Percentiles rank a stretch among this genome's conserved stretches.
Conservation (phyloP, 164 flowering plant species). For the Umbilicus rupestris region DNA sequence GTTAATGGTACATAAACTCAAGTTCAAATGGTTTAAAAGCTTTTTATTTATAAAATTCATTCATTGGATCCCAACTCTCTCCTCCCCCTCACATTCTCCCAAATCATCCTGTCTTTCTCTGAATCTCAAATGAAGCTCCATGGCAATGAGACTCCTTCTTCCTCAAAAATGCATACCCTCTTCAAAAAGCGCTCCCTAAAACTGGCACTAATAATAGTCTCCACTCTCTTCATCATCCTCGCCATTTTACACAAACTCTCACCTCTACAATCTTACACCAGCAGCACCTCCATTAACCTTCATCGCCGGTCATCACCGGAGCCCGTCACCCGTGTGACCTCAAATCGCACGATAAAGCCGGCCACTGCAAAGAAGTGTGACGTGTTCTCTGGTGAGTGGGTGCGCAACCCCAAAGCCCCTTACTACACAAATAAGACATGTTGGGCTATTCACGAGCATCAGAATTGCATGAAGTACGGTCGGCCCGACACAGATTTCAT, state of each 20-base stretch:
- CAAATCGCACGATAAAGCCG: not conserved
- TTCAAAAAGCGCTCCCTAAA: not conserved
- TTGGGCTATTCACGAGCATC: slow-evolving; percentile 64
- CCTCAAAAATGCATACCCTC: not conserved
- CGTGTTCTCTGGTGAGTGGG: slow-evolving; percentile 63
- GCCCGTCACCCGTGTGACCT: not conserved
- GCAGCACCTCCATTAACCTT: too few species aligned
- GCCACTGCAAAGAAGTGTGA: slow-evolving; percentile 29
- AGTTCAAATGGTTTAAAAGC: too few species aligned
- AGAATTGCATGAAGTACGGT: slow-evolving; percentile 73
- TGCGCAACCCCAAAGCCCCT: slow-evolving; percentile 43
- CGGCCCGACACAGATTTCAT: slow-evolving; percentile 48
- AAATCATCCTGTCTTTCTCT: not conserved
- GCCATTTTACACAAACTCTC: slow-evolving; percentile 23
- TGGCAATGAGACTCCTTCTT: slow-evolving; percentile 16
- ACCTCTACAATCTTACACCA: slow-evolving; percentile 23
- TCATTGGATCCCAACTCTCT: too few species aligned
- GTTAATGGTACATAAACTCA: too few species aligned
- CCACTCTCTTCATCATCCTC: slow-evolving; percentile 15
- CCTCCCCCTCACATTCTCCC: not conserved
- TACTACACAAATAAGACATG: slow-evolving; percentile 60
- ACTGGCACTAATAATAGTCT: slow-evolving; percentile 8
- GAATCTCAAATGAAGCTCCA: slow-evolving; percentile 25
- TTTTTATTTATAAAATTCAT: too few species aligned
- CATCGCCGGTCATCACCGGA: not conserved